These are phyloP conservation scores for Cylindrodendrum hubeiense DNA, from an alignment of 2,329 filamentous ascomycete genomes.

Conservation along the genomic window DNA sequence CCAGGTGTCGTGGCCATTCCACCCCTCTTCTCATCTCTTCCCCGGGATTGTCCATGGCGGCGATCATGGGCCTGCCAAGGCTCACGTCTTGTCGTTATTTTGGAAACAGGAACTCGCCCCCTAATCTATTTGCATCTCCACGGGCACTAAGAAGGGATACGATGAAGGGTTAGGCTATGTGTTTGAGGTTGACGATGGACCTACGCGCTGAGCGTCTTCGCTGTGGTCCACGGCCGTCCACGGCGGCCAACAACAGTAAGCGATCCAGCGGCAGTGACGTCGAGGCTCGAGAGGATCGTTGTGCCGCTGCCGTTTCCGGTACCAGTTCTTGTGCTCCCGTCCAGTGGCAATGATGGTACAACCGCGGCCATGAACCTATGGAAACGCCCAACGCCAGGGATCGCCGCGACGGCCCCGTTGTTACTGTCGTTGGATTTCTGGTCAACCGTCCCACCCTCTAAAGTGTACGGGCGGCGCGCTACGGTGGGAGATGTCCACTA, in stretches of 20 bases:
- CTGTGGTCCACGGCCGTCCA: neutral
- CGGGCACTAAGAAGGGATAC: neutral
- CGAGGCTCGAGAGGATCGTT: neutral
- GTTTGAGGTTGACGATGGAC: conserved; percentile 16
- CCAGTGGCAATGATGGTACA: conserved; percentile 35
- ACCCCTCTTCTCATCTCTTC: conserved; percentile 20
- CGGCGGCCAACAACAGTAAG: neutral
- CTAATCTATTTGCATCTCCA: conserved; percentile 8
- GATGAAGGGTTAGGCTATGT: conserved; percentile 7
- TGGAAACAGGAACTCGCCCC: conserved; percentile 12
- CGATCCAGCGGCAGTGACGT: neutral
- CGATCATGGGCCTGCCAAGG: conserved; percentile 18
- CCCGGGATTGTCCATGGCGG: conserved; percentile 32
- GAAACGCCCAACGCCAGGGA: conserved; percentile 48
- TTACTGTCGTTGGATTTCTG: conserved; percentile 7
- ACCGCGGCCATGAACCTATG: conserved; percentile 46
- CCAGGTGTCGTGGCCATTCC: conserved; percentile 35
- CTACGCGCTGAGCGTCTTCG: neutral
- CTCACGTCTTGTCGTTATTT: conserved; percentile 4
- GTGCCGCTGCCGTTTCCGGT: conserved; percentile 3
- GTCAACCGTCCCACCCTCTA: conserved; percentile 1
- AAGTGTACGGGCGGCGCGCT: conserved; percentile 3
- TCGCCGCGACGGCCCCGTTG: conserved; percentile 22
- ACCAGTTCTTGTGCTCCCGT: neutral
- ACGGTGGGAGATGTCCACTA: conserved; percentile 6